Evolutionary conservation across 1,139 yeast genomes (phyloP).

Genomic region (Debaryomyces subglobosus): DNA sequence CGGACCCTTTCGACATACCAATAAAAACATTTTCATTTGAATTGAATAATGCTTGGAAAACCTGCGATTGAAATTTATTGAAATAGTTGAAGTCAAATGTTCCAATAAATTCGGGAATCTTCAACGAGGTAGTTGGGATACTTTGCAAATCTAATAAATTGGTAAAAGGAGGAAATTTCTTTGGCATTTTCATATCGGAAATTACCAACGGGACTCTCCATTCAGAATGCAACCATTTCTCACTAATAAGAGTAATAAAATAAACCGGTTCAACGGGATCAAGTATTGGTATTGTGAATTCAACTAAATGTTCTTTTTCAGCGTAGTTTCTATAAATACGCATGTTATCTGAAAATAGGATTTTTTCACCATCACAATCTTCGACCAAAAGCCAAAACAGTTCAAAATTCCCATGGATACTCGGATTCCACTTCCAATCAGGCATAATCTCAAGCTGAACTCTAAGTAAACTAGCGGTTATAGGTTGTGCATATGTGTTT

Average conservation of each 20-base stretch:
- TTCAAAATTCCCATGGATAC: slow-evolving; percentile 66
- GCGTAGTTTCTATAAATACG: slow-evolving; percentile 52
- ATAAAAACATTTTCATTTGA: slow-evolving; percentile 63
- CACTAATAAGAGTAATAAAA: slow-evolving; percentile 73
- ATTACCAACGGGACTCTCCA: slow-evolving; percentile 64
- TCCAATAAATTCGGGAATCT: slow-evolving; percentile 46
- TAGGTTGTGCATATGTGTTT: slow-evolving; percentile 70
- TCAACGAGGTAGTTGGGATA: slow-evolving; percentile 51
- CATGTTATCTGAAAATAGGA: slow-evolving; percentile 63
- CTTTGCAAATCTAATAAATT: slow-evolving; percentile 54
- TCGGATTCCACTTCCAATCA: slow-evolving; percentile 73
- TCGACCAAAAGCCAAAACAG: slow-evolving; percentile 73
- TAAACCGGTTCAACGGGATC: slow-evolving; percentile 76
- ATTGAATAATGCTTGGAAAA: slow-evolving; percentile 60
- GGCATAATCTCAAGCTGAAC: slow-evolving; percentile 72
- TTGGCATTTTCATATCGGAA: slow-evolving; percentile 61
- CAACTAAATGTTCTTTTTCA: slow-evolving; percentile 58
- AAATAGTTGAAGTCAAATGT: slow-evolving; percentile 54
- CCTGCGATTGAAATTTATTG: slow-evolving; percentile 76
- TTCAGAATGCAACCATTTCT: slow-evolving; percentile 83
- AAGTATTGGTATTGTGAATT: slow-evolving; percentile 62
- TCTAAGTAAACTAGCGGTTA: slow-evolving; percentile 66
- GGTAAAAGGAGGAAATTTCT: slow-evolving; percentile 67
- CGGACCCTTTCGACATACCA: slow-evolving; percentile 77
- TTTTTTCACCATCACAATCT: slow-evolving; percentile 79